phyloP scores from a whole-genome alignment of 2,329 filamentous ascomycete genomes.

The Fusarium aywerte region DNA sequence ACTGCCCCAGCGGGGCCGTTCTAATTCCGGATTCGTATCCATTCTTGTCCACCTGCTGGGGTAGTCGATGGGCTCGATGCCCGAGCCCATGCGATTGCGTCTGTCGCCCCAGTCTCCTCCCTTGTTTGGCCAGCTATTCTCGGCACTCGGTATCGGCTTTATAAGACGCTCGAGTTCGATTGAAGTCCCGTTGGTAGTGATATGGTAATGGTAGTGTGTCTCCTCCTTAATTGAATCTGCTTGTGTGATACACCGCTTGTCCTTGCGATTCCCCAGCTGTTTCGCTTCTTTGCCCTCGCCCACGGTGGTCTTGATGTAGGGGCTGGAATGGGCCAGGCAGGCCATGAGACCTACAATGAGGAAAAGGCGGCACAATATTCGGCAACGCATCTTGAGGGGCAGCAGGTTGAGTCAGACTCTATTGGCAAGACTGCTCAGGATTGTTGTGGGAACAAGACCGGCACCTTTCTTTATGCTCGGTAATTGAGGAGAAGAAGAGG shows the following conservation, averaged over 20 bases:
- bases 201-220: neutral
- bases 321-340: neutral
- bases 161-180: neutral
- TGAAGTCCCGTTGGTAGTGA: neutral
- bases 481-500: neutral
- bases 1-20: too few relatives aligned
- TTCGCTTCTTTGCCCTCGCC: neutral
- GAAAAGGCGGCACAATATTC: neutral
- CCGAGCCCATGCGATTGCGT: too few relatives aligned
- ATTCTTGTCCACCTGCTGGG: too few relatives aligned
- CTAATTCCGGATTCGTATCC: too few relatives aligned
- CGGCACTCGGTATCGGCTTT: too few relatives aligned
- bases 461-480: neutral
- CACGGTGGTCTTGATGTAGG: neutral
- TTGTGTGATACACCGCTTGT: neutral
- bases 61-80: too few relatives aligned
- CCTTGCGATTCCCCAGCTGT: neutral
- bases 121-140: too few relatives aligned
- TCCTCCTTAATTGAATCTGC: too few relatives aligned
- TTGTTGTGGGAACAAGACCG: neutral
- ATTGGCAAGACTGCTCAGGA: fast-evolving
- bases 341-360: neutral
- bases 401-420: neutral
- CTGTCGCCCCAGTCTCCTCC: too few relatives aligned
- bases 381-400: neutral